Percentiles rank a stretch among this genome's conserved stretches.
Evolutionary conservation across 2,329 filamentous ascomycete genomes (phyloP).

Genomic region (Metarhizium brunneum): DNA sequence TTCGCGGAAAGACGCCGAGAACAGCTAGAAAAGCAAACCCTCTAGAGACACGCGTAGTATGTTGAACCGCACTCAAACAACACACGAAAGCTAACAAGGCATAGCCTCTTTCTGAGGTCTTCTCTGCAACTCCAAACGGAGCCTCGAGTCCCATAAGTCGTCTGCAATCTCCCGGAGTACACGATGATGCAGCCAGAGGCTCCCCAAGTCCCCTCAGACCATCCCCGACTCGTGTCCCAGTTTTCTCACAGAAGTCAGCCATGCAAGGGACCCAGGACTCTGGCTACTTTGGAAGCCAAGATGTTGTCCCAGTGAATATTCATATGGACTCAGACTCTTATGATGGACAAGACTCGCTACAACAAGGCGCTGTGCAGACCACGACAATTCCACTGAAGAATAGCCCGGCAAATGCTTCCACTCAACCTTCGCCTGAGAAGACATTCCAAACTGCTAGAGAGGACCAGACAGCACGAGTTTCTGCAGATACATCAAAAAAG

Average conservation of each 20-base stretch:
- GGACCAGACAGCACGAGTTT: constrained; percentile 25
- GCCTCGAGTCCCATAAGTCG: constrained; percentile 40
- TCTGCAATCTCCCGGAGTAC: constrained; percentile 47
- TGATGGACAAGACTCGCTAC: constrained; percentile 11
- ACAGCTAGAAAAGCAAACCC: constrained; percentile 54
- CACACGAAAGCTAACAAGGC: constrained; percentile 15
- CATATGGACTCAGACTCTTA: constrained; percentile 14
- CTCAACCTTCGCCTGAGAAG: constrained; percentile 23
- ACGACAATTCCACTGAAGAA: constrained; percentile 10
- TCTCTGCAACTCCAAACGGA: constrained; percentile 47
- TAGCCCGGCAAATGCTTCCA: constrained; percentile 16
- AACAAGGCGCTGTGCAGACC: constrained; percentile 10
- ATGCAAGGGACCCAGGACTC: constrained; percentile 41
- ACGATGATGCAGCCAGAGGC: constrained; percentile 39
- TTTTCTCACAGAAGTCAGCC: constrained; percentile 20
- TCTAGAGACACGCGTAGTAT: constrained; percentile 54
- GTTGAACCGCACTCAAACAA: constrained; percentile 19
- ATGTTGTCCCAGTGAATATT: constrained; percentile 19
- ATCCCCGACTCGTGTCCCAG: constrained; percentile 19
- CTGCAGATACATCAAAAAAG: constrained; percentile 7
- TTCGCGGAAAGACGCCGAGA: constrained; percentile 72
- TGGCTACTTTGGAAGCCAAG: constrained; percentile 62
- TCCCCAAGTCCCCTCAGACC: constrained; percentile 24
- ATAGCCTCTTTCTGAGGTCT: constrained; percentile 52
- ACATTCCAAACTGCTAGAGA: constrained; percentile 36